Base-by-base conservation (phyloP, 2,329 filamentous ascomycete genomes). In the Trichophyton simii region DNA sequence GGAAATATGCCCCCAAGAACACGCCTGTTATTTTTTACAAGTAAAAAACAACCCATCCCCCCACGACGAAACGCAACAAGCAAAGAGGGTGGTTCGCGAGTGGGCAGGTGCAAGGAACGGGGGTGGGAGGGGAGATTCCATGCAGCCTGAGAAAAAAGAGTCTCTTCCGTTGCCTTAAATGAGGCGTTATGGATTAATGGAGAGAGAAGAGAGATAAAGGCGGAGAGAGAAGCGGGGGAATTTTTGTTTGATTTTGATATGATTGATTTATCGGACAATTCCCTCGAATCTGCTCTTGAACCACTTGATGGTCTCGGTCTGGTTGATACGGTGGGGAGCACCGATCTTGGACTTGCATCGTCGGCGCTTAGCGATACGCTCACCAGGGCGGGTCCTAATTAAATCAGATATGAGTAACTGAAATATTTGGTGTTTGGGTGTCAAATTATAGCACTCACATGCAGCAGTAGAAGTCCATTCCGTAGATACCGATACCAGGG, bases 381-480 rank as follows among this genome's bases (percentile, higher is more conserved):
- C 91, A 82, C 94, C 94, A 74, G 92, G 94, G 75, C 94, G 91
- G 83, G 91, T 96, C 83, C 83, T 86, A 68, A 6, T 15, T 25
- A 2, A 11, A 9, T 38, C 34, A 25, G 18, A 11, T 9, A 22
- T 58, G 9, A 58, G 20, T 28, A 58, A 58, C 28, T 11, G 11
- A 8, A 3, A 2, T 5, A 28, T 5, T 6, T 38, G 34, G 11
- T 13, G 13, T 38, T 13, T 20, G n/a, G 15, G 41, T 3, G 28
- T 58, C 6, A 11, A 2, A 1, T 18, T 28, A 22, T 38, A 25
- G 59, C 54, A 65, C 83, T 79, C 73, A 85, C 94, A 99, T 99
- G 90, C 92, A 97, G 89, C 87, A 91, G 88, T 96, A 99, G 83
- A 99, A 99, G 83, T 99, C 94, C 94, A 99, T 99, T 79, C 94